Evolutionary conservation across 305 asterid species (phyloP).

Genomic region (Euphrasia arctica): DNA sequence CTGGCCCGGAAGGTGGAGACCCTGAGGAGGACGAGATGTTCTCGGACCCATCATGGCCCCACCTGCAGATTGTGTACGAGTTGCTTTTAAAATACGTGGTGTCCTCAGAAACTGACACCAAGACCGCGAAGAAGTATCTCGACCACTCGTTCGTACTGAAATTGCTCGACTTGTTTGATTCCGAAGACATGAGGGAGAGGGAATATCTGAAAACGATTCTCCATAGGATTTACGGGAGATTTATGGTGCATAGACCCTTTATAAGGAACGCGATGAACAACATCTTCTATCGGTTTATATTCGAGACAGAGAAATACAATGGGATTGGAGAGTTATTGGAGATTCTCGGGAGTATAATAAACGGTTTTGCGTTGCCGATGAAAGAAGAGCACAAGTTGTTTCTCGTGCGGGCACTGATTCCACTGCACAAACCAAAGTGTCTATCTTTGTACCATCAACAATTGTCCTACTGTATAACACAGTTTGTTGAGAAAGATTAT

Average conservation of each 20-base stretch:
- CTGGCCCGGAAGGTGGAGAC: conserved; percentile 50
- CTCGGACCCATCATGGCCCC: conserved; percentile 82
- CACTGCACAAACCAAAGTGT: conserved; percentile 72
- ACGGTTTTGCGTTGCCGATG: conserved; percentile 86
- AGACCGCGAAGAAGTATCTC: conserved; percentile 70
- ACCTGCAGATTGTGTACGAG: conserved; percentile 78
- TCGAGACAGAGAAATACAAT: conserved; percentile 72
- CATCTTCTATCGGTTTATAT: conserved; percentile 65
- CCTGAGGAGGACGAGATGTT: conserved; percentile 83
- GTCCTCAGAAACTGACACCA: conserved; percentile 65
- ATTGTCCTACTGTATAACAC: conserved; percentile 68
- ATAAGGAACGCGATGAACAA: conserved; percentile 78
- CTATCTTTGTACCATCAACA: conserved; percentile 70
- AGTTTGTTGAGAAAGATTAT: conserved; percentile 83
- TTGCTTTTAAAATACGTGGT: conserved; percentile 61
- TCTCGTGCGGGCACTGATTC: conserved; percentile 74
- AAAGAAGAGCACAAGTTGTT: conserved; percentile 91
- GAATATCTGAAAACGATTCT: conserved; percentile 85
- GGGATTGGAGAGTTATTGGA: conserved; percentile 77
- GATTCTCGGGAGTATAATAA: conserved; percentile 85
- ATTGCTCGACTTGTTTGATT: conserved; percentile 70
- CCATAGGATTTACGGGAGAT: conserved; percentile 82
- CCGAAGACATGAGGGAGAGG: conserved; percentile 82
- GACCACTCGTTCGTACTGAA: conserved; percentile 80
- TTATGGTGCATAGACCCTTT: conserved; percentile 87